Conservation (phyloP, 176 grass and related monocot species). For the Cenchrus americanus region DNA sequence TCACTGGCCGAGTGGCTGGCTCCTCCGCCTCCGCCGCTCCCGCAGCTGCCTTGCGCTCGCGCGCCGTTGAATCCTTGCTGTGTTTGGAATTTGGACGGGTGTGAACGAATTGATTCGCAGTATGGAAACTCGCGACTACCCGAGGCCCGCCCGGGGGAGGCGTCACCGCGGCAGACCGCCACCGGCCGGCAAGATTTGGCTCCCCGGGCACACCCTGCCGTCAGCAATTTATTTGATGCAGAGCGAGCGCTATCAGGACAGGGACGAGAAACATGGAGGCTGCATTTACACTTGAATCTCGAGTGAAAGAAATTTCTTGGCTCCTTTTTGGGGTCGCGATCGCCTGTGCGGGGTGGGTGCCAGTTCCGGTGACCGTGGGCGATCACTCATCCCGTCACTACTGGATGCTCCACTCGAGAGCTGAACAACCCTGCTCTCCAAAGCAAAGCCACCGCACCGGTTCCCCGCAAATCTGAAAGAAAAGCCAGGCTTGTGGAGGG, state of each 20-base stretch:
- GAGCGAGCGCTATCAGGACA: not conserved
- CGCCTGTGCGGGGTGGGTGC: not conserved
- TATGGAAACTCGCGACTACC: not conserved
- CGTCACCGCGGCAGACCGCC: constrained; percentile 33
- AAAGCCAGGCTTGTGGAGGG: not conserved
- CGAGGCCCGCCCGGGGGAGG: constrained; percentile 44
- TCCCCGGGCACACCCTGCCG: not conserved
- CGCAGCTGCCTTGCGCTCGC: not conserved
- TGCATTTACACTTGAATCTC: not conserved
- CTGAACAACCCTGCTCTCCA: too few relatives aligned
- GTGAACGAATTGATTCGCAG: constrained; percentile 43
- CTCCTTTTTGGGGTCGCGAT: not conserved
- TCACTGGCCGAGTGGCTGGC: constrained; percentile 14
- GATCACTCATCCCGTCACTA: not conserved
- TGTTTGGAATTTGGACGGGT: not conserved
- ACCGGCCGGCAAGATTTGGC: not conserved
- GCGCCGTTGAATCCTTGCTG: constrained; percentile 9
- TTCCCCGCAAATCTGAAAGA: not conserved
- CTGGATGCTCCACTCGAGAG: not conserved
- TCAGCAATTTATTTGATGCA: not conserved
- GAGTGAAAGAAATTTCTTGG: not conserved
- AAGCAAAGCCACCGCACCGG: constrained; percentile 8
- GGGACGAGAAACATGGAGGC: not conserved
- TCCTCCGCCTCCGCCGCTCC: not conserved
- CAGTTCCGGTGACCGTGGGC: not conserved